These are phyloP conservation scores for Ceratobasidium sp. DNA, from an alignment of 1,284 basidiomycete genomes.

Conservation along the genomic window DNA sequence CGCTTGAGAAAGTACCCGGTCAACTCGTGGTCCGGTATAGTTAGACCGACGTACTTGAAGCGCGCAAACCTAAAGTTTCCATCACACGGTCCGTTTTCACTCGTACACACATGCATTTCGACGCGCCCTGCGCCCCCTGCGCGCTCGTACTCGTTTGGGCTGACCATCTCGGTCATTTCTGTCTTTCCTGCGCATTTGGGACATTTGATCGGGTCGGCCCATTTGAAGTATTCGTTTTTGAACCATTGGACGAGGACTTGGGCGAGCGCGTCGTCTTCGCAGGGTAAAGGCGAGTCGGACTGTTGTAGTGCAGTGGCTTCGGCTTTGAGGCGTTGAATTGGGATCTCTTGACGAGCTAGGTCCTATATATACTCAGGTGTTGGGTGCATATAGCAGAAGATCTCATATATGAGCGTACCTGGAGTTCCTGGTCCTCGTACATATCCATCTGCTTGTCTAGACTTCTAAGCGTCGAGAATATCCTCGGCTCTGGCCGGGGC, in stretches of 20 bases:
- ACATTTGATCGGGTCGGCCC: conserved; percentile 61
- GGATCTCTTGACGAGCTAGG: conserved; percentile 50
- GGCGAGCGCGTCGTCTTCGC: conserved; percentile 54
- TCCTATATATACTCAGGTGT: conserved; percentile 47
- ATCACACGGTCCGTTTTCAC: conserved; percentile 50
- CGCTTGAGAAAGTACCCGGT: conserved; percentile 45
- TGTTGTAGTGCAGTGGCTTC: conserved; percentile 48
- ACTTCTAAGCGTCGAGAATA: conserved; percentile 41
- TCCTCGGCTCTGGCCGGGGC: neutral
- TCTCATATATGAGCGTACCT: conserved; percentile 35
- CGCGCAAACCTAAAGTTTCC: conserved; percentile 55
- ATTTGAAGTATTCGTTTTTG: conserved; percentile 58
- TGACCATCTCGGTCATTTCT: conserved; percentile 43
- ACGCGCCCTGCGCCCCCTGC: conserved; percentile 56
- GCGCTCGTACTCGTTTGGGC: conserved; percentile 52
- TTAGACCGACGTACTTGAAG: conserved; percentile 54
- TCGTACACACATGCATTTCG: conserved; percentile 56
- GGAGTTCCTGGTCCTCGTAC: conserved; percentile 48
- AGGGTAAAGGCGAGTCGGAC: conserved; percentile 44
- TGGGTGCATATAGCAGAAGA: neutral
- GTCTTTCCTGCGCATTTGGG: conserved; percentile 54
- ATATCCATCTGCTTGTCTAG: conserved; percentile 49
- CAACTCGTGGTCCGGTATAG: conserved; percentile 8
- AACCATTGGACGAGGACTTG: conserved; percentile 59
- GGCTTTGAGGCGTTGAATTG: conserved; percentile 49